phyloP scores from a whole-genome alignment of 495 filamentous ascomycete species.

The Daldinia concentrica region DNA sequence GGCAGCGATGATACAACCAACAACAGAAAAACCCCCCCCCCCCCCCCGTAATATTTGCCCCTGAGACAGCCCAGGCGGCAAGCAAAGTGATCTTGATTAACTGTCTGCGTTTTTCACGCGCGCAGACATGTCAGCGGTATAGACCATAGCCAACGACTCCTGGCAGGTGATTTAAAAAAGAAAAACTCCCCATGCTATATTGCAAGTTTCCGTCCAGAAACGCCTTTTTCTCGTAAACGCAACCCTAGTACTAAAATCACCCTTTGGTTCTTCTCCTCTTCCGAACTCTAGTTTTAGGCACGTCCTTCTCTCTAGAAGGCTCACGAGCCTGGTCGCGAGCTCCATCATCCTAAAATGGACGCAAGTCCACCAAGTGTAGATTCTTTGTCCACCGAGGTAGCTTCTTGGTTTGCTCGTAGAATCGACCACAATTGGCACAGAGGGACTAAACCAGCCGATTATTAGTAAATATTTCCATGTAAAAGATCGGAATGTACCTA shows the following conservation, averaged over 20 bases:
- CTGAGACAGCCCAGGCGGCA: constrained; percentile 1
- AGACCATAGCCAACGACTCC: constrained; percentile 41
- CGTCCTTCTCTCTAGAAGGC: background rate
- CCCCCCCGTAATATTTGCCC: background rate
- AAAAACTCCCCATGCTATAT: constrained; percentile 26
- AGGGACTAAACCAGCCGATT: constrained; percentile 68
- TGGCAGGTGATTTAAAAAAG: constrained; percentile 17
- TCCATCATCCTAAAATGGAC: constrained; percentile 47
- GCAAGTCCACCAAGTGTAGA: constrained; percentile 65
- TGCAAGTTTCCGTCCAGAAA: constrained; percentile 25
- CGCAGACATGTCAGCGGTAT: constrained; percentile 37
- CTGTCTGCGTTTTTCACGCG: background rate
- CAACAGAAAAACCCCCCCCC: constrained; percentile 2
- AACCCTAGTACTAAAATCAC: background rate
- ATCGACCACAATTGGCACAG: constrained; percentile 91
- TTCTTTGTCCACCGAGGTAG: constrained; percentile 85
- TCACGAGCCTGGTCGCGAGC: background rate
- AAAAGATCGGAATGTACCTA: background rate
- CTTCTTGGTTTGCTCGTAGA: constrained; percentile 85
- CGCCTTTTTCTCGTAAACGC: constrained; percentile 28
- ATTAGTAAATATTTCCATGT: constrained; percentile 16
- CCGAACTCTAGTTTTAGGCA: background rate
- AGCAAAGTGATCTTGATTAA: constrained; percentile 15
- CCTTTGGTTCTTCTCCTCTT: background rate
- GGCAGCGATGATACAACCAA: background rate